A percentile compares a stretch with the other conserved stretches of the same genome.
Evolutionary conservation across 1,284 basidiomycete species (phyloP).

Genomic region (Microbotryum intermedium): DNA sequence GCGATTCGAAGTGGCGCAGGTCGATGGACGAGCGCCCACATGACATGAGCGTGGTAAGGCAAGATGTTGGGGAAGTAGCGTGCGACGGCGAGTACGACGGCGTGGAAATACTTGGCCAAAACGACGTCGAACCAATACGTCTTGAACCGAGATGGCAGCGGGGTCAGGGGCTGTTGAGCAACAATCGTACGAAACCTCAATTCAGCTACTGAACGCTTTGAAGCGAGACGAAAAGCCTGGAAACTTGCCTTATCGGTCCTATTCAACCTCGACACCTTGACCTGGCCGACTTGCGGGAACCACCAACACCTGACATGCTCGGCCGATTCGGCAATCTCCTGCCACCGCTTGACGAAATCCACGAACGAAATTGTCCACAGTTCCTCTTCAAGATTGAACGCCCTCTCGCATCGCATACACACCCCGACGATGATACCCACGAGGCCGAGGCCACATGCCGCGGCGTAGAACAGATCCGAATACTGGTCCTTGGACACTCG

Average conservation of each 20-base stretch:
- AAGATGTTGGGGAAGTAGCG: slow-evolving; percentile 23
- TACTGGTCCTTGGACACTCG: slow-evolving; percentile 53
- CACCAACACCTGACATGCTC: slow-evolving; percentile 93
- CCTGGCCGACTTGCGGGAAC: slow-evolving; percentile 71
- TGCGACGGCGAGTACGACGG: slow-evolving; percentile 15
- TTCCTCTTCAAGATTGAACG: slow-evolving; percentile 73
- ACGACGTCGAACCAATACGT: slow-evolving; percentile 5
- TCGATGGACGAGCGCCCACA: slow-evolving; percentile 25
- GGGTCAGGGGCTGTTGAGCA: slow-evolving; percentile 16
- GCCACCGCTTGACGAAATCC: slow-evolving; percentile 47
- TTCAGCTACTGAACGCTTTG: background rate
- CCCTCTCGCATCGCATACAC: slow-evolving; percentile 67
- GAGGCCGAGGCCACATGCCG: slow-evolving; percentile 86
- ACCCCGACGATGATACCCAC: slow-evolving; percentile 82
- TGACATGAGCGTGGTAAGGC: slow-evolving; percentile 29
- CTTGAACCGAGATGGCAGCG: slow-evolving; percentile 1
- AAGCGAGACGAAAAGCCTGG: slow-evolving; percentile 10
- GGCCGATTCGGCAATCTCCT: slow-evolving; percentile 54
- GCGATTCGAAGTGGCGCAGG: slow-evolving; percentile 15
- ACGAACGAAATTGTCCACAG: slow-evolving; percentile 61
- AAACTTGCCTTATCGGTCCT: slow-evolving; percentile 65
- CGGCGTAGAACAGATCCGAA: slow-evolving; percentile 73
- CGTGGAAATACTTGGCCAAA: slow-evolving; percentile 21
- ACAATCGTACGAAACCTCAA: background rate
- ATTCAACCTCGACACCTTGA: slow-evolving; percentile 66